phyloP scores from a whole-genome alignment of 495 filamentous ascomycete genomes.

The Aspergillus affinis region DNA sequence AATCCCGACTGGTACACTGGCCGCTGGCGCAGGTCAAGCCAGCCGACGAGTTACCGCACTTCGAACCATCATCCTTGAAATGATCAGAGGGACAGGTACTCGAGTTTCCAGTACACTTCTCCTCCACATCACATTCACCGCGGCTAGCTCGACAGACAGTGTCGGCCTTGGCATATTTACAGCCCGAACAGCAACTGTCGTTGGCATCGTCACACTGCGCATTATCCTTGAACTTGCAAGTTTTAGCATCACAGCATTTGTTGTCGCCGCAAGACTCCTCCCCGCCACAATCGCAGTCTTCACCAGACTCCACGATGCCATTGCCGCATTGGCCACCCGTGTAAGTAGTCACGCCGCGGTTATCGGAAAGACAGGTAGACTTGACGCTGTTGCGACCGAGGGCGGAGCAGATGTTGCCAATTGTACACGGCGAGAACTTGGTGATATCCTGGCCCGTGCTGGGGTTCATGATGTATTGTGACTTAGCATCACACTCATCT shows the following conservation, averaged over 20 bases:
- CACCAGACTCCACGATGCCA: slow-evolving; percentile 90
- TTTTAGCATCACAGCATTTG: slow-evolving; percentile 78
- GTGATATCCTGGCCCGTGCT: slow-evolving; percentile 70
- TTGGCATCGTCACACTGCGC: slow-evolving; percentile 87
- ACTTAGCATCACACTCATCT: slow-evolving; percentile 71
- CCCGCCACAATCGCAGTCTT: slow-evolving; percentile 96
- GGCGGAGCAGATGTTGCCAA: slow-evolving; percentile 96
- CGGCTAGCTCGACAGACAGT: slow-evolving; percentile 78
- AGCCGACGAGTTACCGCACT: slow-evolving; percentile 57
- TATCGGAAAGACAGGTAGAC: slow-evolving; percentile 73
- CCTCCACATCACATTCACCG: slow-evolving; percentile 78
- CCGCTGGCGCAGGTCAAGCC: slow-evolving; percentile 84
- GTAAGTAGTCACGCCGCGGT: slow-evolving; percentile 82
- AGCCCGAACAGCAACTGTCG: slow-evolving; percentile 83
- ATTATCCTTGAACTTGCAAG: slow-evolving; percentile 78
- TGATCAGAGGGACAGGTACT: slow-evolving; percentile 73
- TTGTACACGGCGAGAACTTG: slow-evolving; percentile 79
- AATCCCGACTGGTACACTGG: slow-evolving; percentile 89
- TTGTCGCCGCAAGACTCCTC: slow-evolving; percentile 66
- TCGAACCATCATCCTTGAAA: slow-evolving; percentile 65
- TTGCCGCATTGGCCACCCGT: slow-evolving; percentile 88
- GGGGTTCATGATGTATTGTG: slow-evolving; percentile 92
- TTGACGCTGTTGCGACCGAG: slow-evolving; percentile 77
- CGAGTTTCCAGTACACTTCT: slow-evolving; percentile 73
- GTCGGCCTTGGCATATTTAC: slow-evolving; percentile 65